phyloP scores from a whole-genome alignment of 805 yeast genomes.

The Candida maltosa region DNA sequence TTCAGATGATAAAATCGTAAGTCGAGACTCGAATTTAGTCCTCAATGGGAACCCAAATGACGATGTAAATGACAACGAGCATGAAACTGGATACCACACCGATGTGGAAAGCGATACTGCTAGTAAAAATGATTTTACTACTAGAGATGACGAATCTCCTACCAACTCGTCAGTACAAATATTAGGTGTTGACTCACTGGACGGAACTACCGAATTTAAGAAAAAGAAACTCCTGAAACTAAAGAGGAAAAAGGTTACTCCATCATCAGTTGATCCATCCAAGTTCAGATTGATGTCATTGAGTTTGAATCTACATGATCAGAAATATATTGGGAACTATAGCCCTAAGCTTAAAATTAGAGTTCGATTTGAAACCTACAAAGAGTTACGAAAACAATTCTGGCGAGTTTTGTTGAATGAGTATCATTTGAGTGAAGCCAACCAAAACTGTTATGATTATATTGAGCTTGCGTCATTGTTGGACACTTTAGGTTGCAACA shows the following conservation, averaged over 20 bases:
- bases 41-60: too few species aligned
- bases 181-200: slow-evolving; percentile 9
- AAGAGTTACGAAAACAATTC: slow-evolving; percentile 58
- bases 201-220: slow-evolving; percentile 13
- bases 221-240: slow-evolving; percentile 22
- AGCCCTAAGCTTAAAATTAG: slow-evolving; percentile 56
- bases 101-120: background rate
- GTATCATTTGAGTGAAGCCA: slow-evolving; percentile 40
- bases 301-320: slow-evolving; percentile 25
- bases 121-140: slow-evolving; percentile 5
- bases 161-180: slow-evolving; percentile 8
- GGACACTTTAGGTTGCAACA: slow-evolving; percentile 55
- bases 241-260: slow-evolving; percentile 23
- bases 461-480: slow-evolving; percentile 64
- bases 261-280: slow-evolving; percentile 29
- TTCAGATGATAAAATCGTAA: background rate
- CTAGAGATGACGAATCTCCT: slow-evolving; percentile 7
- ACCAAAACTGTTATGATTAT: slow-evolving; percentile 36
- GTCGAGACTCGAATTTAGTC: background rate
- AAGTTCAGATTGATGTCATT: slow-evolving; percentile 41
- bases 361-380: slow-evolving; percentile 67
- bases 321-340: slow-evolving; percentile 33
- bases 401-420: slow-evolving; percentile 64
- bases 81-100: background rate
- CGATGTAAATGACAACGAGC: too few species aligned